Evolutionary conservation across 2,329 filamentous ascomycete species (phyloP).

Genomic region (Coniochaeta sp.): DNA sequence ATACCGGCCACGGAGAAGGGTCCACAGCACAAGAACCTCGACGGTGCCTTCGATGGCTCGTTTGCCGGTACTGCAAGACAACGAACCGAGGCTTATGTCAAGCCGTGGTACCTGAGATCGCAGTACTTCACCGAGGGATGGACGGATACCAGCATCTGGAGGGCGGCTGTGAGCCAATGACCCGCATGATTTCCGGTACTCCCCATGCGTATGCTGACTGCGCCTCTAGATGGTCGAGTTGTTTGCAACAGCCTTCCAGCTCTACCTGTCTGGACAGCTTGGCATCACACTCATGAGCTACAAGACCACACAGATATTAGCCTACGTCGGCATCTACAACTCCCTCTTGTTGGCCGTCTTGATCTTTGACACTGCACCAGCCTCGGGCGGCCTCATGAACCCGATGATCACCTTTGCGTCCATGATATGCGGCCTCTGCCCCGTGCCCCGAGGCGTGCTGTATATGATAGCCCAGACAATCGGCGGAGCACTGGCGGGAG

Average conservation of each 20-base stretch:
- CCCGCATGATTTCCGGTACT: not conserved
- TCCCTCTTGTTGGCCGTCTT: slow-evolving; percentile 34
- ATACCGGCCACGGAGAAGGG: not conserved
- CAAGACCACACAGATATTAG: slow-evolving; percentile 16
- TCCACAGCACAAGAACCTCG: slow-evolving; percentile 7
- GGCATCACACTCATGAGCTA: slow-evolving; percentile 20
- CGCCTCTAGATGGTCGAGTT: slow-evolving; percentile 15
- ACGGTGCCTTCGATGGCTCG: slow-evolving; percentile 40
- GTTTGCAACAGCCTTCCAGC: slow-evolving; percentile 18
- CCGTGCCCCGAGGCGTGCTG: slow-evolving; percentile 36
- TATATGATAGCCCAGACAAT: slow-evolving; percentile 37
- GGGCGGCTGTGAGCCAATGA: slow-evolving; percentile 12
- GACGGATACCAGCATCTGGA: slow-evolving; percentile 17
- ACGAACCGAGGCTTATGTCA: not conserved
- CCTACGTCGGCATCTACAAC: slow-evolving; percentile 29
- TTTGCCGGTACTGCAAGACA: slow-evolving; percentile 13
- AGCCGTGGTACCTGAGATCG: slow-evolving; percentile 17
- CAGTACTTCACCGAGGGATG: slow-evolving; percentile 18
- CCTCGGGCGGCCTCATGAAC: slow-evolving; percentile 45
- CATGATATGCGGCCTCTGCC: slow-evolving; percentile 40
- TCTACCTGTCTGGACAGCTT: slow-evolving; percentile 23
- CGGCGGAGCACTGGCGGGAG: slow-evolving; percentile 36
- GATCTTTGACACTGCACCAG: slow-evolving; percentile 39
- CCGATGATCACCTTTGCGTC: slow-evolving; percentile 45
- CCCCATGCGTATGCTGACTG: not conserved